phyloP scores from a whole-genome alignment of 768 basidiomycete species.

The Leucosporidium yakuticum region DNA sequence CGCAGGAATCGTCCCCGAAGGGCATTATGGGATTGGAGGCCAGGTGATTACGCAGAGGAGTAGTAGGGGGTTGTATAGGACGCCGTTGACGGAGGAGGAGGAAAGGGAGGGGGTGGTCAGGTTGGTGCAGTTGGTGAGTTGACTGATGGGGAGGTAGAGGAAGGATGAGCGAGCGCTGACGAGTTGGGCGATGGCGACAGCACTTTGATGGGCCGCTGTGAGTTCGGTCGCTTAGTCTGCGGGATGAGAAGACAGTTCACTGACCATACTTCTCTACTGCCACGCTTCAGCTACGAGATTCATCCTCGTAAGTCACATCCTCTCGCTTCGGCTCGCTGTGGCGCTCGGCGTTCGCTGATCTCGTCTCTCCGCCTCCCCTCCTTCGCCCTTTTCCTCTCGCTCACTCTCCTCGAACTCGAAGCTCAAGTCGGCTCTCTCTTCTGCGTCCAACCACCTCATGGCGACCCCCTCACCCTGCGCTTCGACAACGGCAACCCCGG shows the following conservation, averaged over 20 bases:
- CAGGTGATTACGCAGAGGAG: neutral
- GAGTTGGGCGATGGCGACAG: neutral
- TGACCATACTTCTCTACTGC: too few relatives aligned
- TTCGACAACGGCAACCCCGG: neutral
- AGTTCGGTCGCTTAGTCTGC: too few relatives aligned
- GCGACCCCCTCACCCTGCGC: neutral
- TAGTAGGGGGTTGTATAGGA: neutral
- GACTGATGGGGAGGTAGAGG: too few relatives aligned
- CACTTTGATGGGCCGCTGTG: neutral
- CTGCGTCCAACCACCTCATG: neutral
- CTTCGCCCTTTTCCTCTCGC: too few relatives aligned
- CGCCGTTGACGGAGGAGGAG: neutral
- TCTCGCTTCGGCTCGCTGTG: too few relatives aligned
- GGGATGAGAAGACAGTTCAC: too few relatives aligned
- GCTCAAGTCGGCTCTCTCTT: neutral
- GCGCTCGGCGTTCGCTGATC: too few relatives aligned
- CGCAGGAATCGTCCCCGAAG: neutral
- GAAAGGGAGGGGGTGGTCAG: neutral
- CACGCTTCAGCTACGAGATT: too few relatives aligned
- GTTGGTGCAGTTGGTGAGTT: neutral
- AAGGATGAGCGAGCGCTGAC: too few relatives aligned
- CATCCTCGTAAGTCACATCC: too few relatives aligned
- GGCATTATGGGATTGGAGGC: neutral
- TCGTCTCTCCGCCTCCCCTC: too few relatives aligned
- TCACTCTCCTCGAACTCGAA: neutral